Percentiles rank a stretch among this genome's conserved stretches.
These are phyloP conservation scores for Eucommia ulmoides DNA, from an alignment of 257 asterid genomes.

Conservation along the genomic window DNA sequence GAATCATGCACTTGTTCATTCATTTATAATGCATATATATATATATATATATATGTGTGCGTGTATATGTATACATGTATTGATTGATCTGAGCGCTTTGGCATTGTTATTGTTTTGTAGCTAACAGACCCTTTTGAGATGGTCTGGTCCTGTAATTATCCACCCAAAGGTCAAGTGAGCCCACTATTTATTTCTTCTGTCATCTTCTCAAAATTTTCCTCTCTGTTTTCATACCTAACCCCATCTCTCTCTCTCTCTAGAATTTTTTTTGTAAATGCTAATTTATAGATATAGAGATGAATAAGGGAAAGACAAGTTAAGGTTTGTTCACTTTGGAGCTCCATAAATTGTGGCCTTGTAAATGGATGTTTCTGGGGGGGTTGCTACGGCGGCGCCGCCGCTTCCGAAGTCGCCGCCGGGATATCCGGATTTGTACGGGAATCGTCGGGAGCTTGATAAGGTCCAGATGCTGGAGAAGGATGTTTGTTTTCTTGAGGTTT, in stretches of 20 bases:
- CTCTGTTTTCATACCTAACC: neutral
- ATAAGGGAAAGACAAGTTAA: too few species aligned
- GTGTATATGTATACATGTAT: too few species aligned
- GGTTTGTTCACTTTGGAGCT: too few species aligned
- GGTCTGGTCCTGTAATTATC: neutral
- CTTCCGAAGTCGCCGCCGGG: constrained; percentile 79
- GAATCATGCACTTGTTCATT: neutral
- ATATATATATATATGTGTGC: neutral
- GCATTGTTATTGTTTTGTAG: too few species aligned
- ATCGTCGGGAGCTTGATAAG: constrained; percentile 58
- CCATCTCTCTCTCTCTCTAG: neutral
- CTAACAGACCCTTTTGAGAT: neutral
- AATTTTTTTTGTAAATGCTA: too few species aligned
- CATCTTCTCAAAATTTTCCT: neutral
- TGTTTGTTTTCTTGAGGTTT: constrained; percentile 67
- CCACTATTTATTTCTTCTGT: neutral
- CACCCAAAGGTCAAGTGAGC: too few species aligned
- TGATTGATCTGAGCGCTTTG: too few species aligned
- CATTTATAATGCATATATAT: too few species aligned
- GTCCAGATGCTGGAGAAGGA: constrained; percentile 82
- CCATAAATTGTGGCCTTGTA: too few species aligned
- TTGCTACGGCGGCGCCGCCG: constrained; percentile 77
- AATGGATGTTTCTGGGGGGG: constrained; percentile 29
- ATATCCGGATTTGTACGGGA: constrained; percentile 87
- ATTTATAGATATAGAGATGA: too few species aligned